phyloP scores from a whole-genome alignment of 176 grass and related monocot species.

The Eragrostis curvula region DNA sequence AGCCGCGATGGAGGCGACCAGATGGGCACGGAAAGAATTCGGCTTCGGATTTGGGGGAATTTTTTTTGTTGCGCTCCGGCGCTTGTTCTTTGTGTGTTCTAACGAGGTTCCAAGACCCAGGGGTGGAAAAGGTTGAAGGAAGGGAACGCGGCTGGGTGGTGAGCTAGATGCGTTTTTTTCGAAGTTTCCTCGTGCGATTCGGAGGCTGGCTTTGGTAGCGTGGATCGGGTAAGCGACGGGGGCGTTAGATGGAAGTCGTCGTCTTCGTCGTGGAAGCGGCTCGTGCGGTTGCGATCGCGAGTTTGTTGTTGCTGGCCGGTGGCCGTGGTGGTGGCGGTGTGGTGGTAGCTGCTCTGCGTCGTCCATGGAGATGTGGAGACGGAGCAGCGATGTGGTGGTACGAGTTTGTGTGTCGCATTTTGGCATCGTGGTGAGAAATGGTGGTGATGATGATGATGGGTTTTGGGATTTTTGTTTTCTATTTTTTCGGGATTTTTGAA shows the following conservation, averaged over 20 bases:
- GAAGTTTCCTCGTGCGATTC: conserved; percentile 43
- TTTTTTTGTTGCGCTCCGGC: not conserved
- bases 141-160: conserved; percentile 1
- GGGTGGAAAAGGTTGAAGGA: conserved; percentile 9
- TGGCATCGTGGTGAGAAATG: conserved; percentile 27
- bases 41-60: conserved; percentile 12
- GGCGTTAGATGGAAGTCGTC: conserved; percentile 24
- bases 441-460: not conserved
- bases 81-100: conserved; percentile 58
- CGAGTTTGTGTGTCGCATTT: conserved; percentile 44
- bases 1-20: conserved; percentile 35
- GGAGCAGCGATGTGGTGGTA: conserved; percentile 19
- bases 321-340: conserved; percentile 13
- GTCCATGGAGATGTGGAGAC: conserved; percentile 41
- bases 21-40: conserved; percentile 26
- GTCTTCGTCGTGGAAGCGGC: conserved; percentile 38
- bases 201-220: conserved; percentile 17
- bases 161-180: conserved; percentile 10
- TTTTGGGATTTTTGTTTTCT: not conserved
- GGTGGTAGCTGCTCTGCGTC: not conserved
- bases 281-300: conserved; percentile 26
- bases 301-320: conserved; percentile 33
- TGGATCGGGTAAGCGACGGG: conserved; percentile 6
- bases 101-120: conserved; percentile 46
- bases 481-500: not conserved